phyloP scores from a whole-genome alignment of 2,329 filamentous ascomycete species.

The Nectriaceae sp. region DNA sequence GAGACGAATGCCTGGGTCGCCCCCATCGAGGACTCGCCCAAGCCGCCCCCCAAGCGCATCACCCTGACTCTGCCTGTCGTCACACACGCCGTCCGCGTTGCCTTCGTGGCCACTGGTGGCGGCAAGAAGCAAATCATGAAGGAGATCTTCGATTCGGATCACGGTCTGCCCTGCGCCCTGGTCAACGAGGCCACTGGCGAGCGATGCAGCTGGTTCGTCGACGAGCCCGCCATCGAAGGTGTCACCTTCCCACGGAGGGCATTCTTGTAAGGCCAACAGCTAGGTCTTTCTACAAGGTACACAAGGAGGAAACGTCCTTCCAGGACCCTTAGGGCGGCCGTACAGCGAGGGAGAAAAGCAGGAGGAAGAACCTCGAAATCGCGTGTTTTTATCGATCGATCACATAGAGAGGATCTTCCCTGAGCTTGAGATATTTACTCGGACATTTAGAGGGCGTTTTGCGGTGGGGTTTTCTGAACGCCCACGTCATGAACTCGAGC shows the following conservation, averaged over 20 bases:
- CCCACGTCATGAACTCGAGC: conserved; percentile 10
- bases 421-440: no score
- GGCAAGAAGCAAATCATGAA: conserved; percentile 92
- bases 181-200: conserved; percentile 85
- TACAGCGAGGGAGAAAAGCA: conserved; percentile 3
- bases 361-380: conserved; percentile 4
- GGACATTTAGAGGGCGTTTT: conserved; percentile 29
- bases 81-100: conserved; percentile 81
- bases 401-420: no score
- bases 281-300: no score
- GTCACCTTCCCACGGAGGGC: conserved; percentile 80
- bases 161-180: conserved; percentile 79
- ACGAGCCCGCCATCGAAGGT: conserved; percentile 80
- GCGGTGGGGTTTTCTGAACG: conserved; percentile 15
- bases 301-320: conserved; percentile 1
- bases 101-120: conserved; percentile 86
- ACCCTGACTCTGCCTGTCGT: conserved; percentile 92
- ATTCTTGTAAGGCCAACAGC: conserved; percentile 52
- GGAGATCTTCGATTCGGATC: conserved; percentile 82
- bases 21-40: conserved; percentile 88
- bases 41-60: conserved; percentile 88
- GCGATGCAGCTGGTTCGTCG: conserved; percentile 93
- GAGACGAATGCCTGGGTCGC: conserved; percentile 92
- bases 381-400: conserved; percentile 1
- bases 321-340: conserved; percentile 1